phyloP scores from a whole-genome alignment of 345 rosid genomes.

The Nasturtium officinale region DNA sequence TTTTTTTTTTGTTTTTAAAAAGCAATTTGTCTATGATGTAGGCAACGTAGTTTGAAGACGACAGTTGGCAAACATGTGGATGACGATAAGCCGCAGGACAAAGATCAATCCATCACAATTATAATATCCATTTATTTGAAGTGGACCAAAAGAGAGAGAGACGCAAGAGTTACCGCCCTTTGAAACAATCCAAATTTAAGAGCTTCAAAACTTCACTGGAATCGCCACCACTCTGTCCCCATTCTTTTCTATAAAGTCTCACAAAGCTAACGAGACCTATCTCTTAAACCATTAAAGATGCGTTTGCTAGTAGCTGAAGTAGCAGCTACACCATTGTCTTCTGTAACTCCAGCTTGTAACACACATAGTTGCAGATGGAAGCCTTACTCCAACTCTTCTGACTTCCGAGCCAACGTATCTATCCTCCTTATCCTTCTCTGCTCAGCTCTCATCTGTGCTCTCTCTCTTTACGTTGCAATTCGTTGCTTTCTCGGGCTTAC shows the following conservation, averaged over 20 bases:
- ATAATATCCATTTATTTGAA: constrained; percentile 42
- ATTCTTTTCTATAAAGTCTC: constrained; percentile 29
- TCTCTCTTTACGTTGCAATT: constrained; percentile 62
- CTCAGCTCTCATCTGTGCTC: constrained; percentile 63
- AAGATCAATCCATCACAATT: constrained; percentile 33
- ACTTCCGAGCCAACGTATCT: constrained; percentile 56
- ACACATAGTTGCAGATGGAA: constrained; percentile 41
- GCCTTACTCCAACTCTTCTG: constrained; percentile 48
- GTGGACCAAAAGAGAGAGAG: constrained; percentile 46
- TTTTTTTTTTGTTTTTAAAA: too few relatives aligned
- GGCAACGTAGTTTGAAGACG: constrained; percentile 34
- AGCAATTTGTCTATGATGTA: constrained; percentile 41
- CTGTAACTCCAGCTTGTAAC: constrained; percentile 34
- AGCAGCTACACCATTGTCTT: constrained; percentile 35
- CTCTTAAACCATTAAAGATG: constrained; percentile 25
- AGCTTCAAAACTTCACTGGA: constrained; percentile 43
- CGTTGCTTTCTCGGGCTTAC: constrained; percentile 58
- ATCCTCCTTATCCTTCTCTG: constrained; percentile 54
- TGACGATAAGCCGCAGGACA: constrained; percentile 42
- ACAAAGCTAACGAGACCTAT: constrained; percentile 18
- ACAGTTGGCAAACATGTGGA: constrained; percentile 43
- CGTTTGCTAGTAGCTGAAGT: constrained; percentile 33
- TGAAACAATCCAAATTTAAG: background rate
- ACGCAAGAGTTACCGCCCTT: constrained; percentile 26
- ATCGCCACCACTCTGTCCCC: constrained; percentile 31